phyloP scores from a whole-genome alignment of 1,284 basidiomycete species.

The Fomitopsis betulina region DNA sequence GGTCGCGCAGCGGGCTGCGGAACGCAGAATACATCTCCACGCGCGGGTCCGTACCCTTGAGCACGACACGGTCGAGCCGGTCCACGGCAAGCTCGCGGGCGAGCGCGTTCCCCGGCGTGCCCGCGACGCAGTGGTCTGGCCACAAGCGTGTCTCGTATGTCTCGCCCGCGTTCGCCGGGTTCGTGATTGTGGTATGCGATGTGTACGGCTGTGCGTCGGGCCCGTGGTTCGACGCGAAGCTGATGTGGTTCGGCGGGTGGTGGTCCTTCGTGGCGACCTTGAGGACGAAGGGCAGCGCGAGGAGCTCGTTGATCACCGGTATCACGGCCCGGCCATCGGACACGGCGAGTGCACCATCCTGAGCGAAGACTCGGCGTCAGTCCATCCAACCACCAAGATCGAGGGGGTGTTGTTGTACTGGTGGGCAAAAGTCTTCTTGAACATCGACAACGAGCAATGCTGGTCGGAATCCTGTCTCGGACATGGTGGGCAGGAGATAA shows the following conservation, averaged over 20 bases:
- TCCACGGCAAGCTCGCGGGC: slow-evolving; percentile 31
- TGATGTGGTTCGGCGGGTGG: slow-evolving; percentile 58
- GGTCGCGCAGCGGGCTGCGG: slow-evolving; percentile 30
- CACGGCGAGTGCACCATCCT: slow-evolving; percentile 50
- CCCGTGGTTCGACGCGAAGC: slow-evolving; percentile 54
- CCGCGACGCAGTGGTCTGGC: slow-evolving; percentile 57
- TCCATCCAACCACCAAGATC: not conserved
- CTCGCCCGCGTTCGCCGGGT: slow-evolving; percentile 28
- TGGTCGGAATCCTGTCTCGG: slow-evolving; percentile 16
- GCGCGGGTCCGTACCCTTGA: slow-evolving; percentile 30
- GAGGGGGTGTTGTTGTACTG: slow-evolving; percentile 19
- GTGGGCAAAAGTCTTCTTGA: slow-evolving; percentile 67
- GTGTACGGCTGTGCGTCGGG: slow-evolving; percentile 34
- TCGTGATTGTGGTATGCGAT: slow-evolving; percentile 35
- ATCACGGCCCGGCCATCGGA: slow-evolving; percentile 41
- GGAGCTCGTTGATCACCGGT: slow-evolving; percentile 39
- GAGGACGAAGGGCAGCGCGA: slow-evolving; percentile 35
- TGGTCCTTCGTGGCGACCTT: slow-evolving; percentile 45
- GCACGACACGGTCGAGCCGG: slow-evolving; percentile 28
- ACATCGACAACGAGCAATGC: slow-evolving; percentile 55
- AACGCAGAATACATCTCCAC: slow-evolving; percentile 55
- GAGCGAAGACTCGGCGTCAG: slow-evolving; percentile 1
- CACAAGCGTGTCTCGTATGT: slow-evolving; percentile 45
- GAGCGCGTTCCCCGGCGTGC: slow-evolving; percentile 38
- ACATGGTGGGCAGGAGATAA: slow-evolving; percentile 1